Base-by-base conservation (phyloP, 139 green algal species). In the Haematococcus sp. region DNA sequence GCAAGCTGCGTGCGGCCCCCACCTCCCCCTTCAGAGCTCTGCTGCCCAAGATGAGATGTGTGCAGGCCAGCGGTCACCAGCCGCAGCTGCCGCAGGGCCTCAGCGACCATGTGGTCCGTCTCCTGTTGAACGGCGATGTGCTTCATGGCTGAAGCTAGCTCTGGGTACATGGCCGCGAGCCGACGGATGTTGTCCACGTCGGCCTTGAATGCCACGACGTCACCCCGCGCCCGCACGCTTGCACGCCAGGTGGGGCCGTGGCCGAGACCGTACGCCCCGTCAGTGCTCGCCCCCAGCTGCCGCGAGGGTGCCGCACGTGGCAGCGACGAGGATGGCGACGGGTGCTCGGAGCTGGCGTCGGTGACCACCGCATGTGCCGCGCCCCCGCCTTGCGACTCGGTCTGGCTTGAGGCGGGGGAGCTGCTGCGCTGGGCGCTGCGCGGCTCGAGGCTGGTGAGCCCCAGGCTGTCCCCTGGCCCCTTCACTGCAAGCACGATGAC, bases 401-500 rank as follows among this genome's bases (percentile, higher is more conserved):
- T 4, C 40, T 63, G 28, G 56, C 32, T 23, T 4, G 58, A 23
- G n/a, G 19, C 75, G 83, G 46, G 3, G 78, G 82, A 20, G 69
- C 71, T 3, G 69, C 71, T 3, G 51, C 49, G 46, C 82, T 75
- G 33, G 71, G 49, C 0, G 63, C 54, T 0, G 76, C 83, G 11
- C 70, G 58, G 79, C 83, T 64, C 56, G 34, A 76, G 61, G 49
- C 44, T 54, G 56, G 70, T 59, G n/a, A 74, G 73, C 1, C 81
- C 81, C 27, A 87, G 54, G 61, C 74, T 82, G 59, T 87, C 81
- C 1, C 81, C 81, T 11, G 81, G 81, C 0, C 76, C 81, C 76
- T 83, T 83, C 27, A 70, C 31, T 1, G 76, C 81, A 33, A 83
- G 77, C 74, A 83, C 74, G 9, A 79, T 71, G 1, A 74, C 64